Conservation (phyloP, 805 yeast genomes). For the Komagataella kurtzmanii region DNA sequence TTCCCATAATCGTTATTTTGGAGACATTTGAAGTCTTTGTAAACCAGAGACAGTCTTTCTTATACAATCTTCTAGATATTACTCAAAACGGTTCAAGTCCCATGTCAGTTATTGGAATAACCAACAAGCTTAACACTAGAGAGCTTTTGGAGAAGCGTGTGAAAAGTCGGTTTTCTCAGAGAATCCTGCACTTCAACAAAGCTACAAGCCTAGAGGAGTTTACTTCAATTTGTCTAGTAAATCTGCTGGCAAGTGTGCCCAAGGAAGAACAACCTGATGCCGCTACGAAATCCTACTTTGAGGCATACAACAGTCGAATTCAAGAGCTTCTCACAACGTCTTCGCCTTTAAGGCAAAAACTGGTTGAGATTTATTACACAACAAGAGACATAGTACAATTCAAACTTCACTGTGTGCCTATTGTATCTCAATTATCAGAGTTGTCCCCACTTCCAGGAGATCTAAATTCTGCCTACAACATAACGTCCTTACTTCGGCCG, state of each 20-base stretch:
- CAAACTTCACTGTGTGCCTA: constrained; percentile 26
- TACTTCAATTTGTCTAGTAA: constrained; percentile 28
- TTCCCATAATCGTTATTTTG: constrained; percentile 62
- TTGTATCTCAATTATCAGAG: constrained; percentile 20
- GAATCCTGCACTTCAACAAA: constrained; percentile 49
- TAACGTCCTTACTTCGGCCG: constrained; percentile 14
- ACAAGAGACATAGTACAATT: constrained; percentile 43
- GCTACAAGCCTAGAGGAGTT: constrained; percentile 35
- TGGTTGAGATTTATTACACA: constrained; percentile 40
- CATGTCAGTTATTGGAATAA: constrained; percentile 68
- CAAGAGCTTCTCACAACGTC: constrained; percentile 14
- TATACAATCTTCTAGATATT: constrained; percentile 81
- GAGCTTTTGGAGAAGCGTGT: constrained; percentile 88
- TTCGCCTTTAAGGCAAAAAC: constrained; percentile 16
- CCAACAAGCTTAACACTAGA: constrained; percentile 60
- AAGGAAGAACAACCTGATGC: constrained; percentile 6
- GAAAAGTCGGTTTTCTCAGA: constrained; percentile 75
- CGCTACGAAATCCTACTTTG: constrained; percentile 1
- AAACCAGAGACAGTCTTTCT: constrained; percentile 63
- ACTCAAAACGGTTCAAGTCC: constrained; percentile 55
- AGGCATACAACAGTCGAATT: constrained; percentile 21
- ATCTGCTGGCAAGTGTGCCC: constrained; percentile 18
- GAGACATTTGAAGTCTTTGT: constrained; percentile 84
- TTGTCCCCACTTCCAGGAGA: constrained; percentile 15
- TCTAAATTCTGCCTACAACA: neutral